Evolutionary conservation across 345 rosid species (phyloP).

Genomic region (Stellera chamaejasme): DNA sequence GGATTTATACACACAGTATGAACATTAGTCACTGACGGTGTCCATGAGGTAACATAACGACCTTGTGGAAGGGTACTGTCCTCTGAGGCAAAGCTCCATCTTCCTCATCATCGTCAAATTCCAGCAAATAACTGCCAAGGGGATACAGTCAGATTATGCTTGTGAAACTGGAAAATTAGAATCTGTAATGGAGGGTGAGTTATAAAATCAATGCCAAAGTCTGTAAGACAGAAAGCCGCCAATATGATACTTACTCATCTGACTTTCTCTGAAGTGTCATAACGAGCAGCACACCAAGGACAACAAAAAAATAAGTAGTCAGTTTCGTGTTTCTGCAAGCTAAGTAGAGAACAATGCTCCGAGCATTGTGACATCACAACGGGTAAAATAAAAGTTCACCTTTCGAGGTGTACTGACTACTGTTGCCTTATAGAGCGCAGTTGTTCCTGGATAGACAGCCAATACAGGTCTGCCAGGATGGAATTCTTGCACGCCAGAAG

Average conservation of each 20-base stretch:
- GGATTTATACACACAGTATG: conserved; percentile 20
- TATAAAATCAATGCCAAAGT: no score
- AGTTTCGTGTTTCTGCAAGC: conserved; percentile 15
- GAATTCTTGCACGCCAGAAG: conserved; percentile 50
- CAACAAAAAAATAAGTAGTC: conserved; percentile 17
- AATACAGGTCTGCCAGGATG: conserved; percentile 64
- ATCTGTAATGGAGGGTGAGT: no score
- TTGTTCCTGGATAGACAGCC: conserved; percentile 99
- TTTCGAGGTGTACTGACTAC: conserved; percentile 67
- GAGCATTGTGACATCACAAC: not conserved
- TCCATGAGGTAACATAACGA: conserved; percentile 78
- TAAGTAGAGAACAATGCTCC: not conserved
- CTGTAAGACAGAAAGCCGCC: not conserved
- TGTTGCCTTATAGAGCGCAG: conserved; percentile 93
- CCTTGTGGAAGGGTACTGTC: conserved; percentile 68
- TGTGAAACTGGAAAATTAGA: not conserved
- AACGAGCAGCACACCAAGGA: conserved; percentile 13
- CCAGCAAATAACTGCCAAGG: conserved; percentile 64
- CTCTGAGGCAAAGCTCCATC: conserved; percentile 90
- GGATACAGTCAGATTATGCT: conserved; percentile 1
- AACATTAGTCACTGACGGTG: conserved; percentile 55
- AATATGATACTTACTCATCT: conserved; percentile 65
- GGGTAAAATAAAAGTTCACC: conserved; percentile 27
- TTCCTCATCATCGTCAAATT: conserved; percentile 95
- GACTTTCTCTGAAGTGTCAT: conserved; percentile 56